Conservation (phyloP, 768 basidiomycete genomes). For the Galerina marginata region DNA sequence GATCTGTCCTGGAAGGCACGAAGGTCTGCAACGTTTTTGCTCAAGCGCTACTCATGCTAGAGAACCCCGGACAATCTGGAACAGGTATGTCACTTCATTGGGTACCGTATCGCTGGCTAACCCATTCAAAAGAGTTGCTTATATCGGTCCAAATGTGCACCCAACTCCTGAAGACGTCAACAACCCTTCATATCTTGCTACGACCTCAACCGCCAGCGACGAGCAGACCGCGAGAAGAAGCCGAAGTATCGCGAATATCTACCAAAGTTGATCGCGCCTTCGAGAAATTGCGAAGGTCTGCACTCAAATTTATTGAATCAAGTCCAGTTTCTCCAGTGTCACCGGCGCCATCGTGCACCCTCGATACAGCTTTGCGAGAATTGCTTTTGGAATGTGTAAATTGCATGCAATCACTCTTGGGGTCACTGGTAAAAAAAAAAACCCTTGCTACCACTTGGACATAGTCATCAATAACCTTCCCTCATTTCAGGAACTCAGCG, state of each 20-base stretch:
- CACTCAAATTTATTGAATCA: conserved; percentile 51
- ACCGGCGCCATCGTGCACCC: background rate
- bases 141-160: conserved; percentile 10
- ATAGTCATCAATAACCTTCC: background rate
- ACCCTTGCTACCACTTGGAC: too few relatives aligned
- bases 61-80: conserved; percentile 4
- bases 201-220: conserved; percentile 1
- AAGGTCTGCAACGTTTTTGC: conserved; percentile 43
- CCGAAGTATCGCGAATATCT: conserved; percentile 43
- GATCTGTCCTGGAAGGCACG: conserved; percentile 39
- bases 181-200: conserved; percentile 11
- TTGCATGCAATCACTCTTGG: conserved; percentile 8
- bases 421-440: conserved; percentile 10
- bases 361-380: conserved; percentile 5
- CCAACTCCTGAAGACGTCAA: conserved; percentile 11
- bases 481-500: conserved; percentile 11
- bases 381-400: conserved; percentile 14
- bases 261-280: conserved; percentile 66
- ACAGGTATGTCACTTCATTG: conserved; percentile 5
- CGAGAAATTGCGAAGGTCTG: conserved; percentile 61
- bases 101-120: background rate
- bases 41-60: conserved; percentile 43
- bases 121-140: conserved; percentile 3
- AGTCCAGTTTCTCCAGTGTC: conserved; percentile 6
- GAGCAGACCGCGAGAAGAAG: conserved; percentile 24